Percentiles rank a stretch among this genome's conserved stretches.
phyloP scores from a whole-genome alignment of 2,329 filamentous ascomycete genomes.

The Rugonectria rugulosa region DNA sequence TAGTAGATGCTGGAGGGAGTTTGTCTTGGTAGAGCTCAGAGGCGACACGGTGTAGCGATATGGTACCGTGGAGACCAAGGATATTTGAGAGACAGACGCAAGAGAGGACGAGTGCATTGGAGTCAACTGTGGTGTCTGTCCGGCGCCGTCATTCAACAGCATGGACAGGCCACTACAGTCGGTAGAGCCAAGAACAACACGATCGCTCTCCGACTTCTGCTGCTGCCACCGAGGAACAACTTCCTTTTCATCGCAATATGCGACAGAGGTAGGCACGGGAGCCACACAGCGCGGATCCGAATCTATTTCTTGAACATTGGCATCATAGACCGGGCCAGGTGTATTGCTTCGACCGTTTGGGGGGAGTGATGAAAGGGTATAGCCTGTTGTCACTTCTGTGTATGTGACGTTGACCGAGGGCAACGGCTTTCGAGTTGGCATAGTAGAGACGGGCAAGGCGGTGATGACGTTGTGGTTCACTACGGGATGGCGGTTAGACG shows the following conservation, averaged over 20 bases:
- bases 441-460: background rate
- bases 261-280: background rate
- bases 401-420: background rate
- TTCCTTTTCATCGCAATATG: slow-evolving; percentile 10
- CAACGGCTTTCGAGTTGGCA: background rate
- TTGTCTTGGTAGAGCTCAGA: background rate
- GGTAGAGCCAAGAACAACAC: slow-evolving; percentile 1
- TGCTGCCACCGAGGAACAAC: background rate
- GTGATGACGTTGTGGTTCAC: background rate
- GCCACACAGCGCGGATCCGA: too few species aligned
- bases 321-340: too few species aligned
- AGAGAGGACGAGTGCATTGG: background rate
- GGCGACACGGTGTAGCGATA: background rate
- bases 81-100: background rate
- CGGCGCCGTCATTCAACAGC: background rate
- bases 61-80: background rate
- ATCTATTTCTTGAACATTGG: background rate
- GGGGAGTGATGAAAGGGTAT: background rate
- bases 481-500: background rate
- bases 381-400: background rate
- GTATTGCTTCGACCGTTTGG: background rate
- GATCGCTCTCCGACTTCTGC: background rate
- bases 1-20: background rate
- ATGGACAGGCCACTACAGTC: background rate
- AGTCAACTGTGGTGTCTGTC: background rate